These are phyloP conservation scores for Entophlyctis luteolus DNA, from an alignment of 192 early-diverging fungal genomes.

Conservation along the genomic window DNA sequence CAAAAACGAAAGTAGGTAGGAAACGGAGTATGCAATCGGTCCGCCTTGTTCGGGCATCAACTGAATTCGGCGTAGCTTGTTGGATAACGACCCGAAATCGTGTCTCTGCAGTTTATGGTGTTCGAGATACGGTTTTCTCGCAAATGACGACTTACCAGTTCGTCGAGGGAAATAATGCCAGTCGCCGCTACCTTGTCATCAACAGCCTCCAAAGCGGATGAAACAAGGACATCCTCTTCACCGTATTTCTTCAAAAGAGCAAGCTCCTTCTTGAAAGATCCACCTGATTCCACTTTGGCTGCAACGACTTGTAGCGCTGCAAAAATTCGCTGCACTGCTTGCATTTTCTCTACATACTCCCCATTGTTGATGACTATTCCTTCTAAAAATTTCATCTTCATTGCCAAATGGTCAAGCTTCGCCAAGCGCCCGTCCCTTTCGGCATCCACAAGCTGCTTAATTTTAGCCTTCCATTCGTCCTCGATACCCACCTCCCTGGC, in stretches of 20 bases:
- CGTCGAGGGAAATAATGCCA: slow-evolving; percentile 51
- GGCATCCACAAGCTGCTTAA: slow-evolving; percentile 76
- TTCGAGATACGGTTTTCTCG: too few species aligned
- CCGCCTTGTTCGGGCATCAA: slow-evolving; percentile 86
- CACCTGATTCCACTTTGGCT: slow-evolving; percentile 38
- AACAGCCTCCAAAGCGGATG: slow-evolving; percentile 29
- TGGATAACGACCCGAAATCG: slow-evolving; percentile 62
- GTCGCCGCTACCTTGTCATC: slow-evolving; percentile 50
- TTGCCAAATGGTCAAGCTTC: slow-evolving; percentile 73
- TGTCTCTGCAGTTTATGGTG: slow-evolving; percentile 30
- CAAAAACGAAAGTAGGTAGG: slow-evolving; percentile 63
- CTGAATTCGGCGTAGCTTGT: slow-evolving; percentile 69
- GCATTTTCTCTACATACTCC: slow-evolving; percentile 60
- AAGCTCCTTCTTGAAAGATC: slow-evolving; percentile 72
- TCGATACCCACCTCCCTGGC: slow-evolving; percentile 28
- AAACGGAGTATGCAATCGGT: slow-evolving; percentile 75
- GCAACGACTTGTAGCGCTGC: slow-evolving; percentile 65
- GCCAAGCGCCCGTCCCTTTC: slow-evolving; percentile 88
- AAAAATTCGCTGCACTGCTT: slow-evolving; percentile 59
- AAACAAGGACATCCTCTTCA: slow-evolving; percentile 48
- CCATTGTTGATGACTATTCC: slow-evolving; percentile 63
- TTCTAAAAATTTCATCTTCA: slow-evolving; percentile 73
- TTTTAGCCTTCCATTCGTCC: slow-evolving; percentile 66
- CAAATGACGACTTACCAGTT: slow-evolving; percentile 54
- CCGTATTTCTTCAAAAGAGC: slow-evolving; percentile 50